Evolutionary conservation across 345 rosid species (phyloP).

Genomic region (Erodium maritimum): DNA sequence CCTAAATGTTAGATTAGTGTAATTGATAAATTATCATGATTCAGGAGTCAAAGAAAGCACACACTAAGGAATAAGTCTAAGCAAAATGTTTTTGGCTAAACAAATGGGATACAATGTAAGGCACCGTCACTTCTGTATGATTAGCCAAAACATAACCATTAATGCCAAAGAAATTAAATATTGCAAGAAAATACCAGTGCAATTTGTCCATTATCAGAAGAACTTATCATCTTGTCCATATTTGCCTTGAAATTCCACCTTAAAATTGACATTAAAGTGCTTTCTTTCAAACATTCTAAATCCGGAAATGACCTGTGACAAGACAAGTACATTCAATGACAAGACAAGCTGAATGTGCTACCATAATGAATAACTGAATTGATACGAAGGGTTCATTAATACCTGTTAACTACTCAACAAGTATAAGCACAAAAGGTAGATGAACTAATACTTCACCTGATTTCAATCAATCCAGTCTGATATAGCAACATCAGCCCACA

Average conservation of each 20-base stretch:
- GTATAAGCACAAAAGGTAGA: background rate
- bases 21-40: conserved; percentile 5
- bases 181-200: conserved; percentile 22
- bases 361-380: background rate
- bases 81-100: background rate
- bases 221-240: conserved; percentile 37
- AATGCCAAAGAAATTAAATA: background rate
- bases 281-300: conserved; percentile 36
- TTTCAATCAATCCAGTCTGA: conserved; percentile 38
- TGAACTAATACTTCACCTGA: conserved; percentile 19
- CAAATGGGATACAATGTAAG: background rate
- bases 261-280: conserved; percentile 31
- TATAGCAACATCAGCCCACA: conserved; percentile 32
- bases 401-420: background rate
- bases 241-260: conserved; percentile 46
- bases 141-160: background rate
- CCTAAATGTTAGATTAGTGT: conserved; percentile 1
- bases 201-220: conserved; percentile 28
- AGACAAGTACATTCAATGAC: conserved; percentile 3
- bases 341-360: background rate
- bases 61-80: background rate
- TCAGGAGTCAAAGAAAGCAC: background rate
- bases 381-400: background rate
- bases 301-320: conserved; percentile 36
- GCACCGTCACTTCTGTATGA: conserved; percentile 1